These are phyloP conservation scores for Cercospora sp. DNA, from an alignment of 2,329 filamentous ascomycete genomes.

Conservation along the genomic window DNA sequence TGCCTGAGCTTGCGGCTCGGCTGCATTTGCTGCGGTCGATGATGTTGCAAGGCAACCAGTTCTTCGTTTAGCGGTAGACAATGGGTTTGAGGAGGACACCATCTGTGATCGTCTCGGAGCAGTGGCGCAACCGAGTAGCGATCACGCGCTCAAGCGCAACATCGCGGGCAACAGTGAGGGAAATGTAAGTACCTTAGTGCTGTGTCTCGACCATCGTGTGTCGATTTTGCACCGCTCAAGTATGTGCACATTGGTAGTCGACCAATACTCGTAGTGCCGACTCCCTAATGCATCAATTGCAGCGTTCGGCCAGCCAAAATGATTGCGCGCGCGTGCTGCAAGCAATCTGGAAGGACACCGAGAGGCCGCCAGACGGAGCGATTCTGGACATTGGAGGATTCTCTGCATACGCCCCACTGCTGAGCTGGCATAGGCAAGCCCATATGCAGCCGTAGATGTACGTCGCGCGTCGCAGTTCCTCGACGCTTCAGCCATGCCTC, in stretches of 20 bases:
- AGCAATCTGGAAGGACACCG: slow-evolving; percentile 9
- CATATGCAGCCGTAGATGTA: not conserved
- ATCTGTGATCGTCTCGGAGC: not conserved
- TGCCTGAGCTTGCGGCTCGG: slow-evolving; percentile 1
- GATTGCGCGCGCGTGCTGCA: slow-evolving; percentile 1
- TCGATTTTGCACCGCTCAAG: not conserved
- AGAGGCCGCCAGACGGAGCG: slow-evolving; percentile 11
- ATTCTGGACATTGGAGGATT: slow-evolving; percentile 13
- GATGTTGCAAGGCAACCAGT: slow-evolving; percentile 8
- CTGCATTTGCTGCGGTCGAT: not conserved
- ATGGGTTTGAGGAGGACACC: not conserved
- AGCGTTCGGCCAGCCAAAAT: not conserved
- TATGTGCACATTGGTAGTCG: not conserved
- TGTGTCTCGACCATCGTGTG: not conserved
- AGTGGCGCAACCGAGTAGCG: not conserved
- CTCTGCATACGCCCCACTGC: not conserved
- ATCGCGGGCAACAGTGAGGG: not conserved
- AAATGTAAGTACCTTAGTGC: not conserved
- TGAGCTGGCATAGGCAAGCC: slow-evolving; percentile 12
- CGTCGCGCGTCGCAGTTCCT: not conserved
- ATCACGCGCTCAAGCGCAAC: not conserved
- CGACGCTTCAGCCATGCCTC: not conserved
- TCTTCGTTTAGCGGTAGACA: not conserved
- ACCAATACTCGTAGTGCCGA: not conserved
- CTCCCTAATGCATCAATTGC: slow-evolving; percentile 3